Base-by-base conservation (phyloP, 2,329 filamentous ascomycete genomes). In the Rhynchosporium graminicola region DNA sequence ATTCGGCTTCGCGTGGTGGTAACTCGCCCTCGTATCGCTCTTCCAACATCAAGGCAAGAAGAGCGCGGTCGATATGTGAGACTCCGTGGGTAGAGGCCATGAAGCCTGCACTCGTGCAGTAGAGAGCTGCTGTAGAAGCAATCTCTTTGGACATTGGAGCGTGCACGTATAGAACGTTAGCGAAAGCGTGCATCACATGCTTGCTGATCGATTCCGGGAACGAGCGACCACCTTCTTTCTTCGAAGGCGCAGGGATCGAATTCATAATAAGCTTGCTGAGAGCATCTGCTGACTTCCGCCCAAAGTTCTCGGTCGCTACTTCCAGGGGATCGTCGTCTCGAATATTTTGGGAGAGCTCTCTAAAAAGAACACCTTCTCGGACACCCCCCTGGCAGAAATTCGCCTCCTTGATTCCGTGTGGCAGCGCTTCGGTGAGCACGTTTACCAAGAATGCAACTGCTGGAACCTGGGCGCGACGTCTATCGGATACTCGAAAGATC, bases 321-420 rank as follows among this genome's bases (percentile, higher is more conserved):
- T 85, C 76, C 0, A 90, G 74, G 0, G 87, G 87, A 61, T 84
- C 76, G 63, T 86, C 78, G 1, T 76, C 75, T 52, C 84, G 80
- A 8, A 83, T 74, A 0, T 76, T 71, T 0, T 75, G 68, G 0
- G 78, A 65, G 7, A 90, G 78, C 46, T 77, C 77, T 10, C 80
- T 76, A 73, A 87, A 91, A 0, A 90, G 76, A 61, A 82, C 82
- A 0, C 88, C 88, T 76, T 90, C 88, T 36, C 88, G 78, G 2
- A 90, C 86, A 4, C 88, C 88, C 20, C 88, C 88, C 71, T 91
- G 88, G 64, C 86, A 89, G 76, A 91, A 91, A 38, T 84, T 81
- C 1, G 89, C 84, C 42, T 82, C 78, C 47, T 81, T 80, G 65
- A 89, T 83, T n/a, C 75, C 76, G 45, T 77, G 76, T 0, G 87